phyloP scores from a whole-genome alignment of 306 rosid species.

The Acacia confusa region DNA sequence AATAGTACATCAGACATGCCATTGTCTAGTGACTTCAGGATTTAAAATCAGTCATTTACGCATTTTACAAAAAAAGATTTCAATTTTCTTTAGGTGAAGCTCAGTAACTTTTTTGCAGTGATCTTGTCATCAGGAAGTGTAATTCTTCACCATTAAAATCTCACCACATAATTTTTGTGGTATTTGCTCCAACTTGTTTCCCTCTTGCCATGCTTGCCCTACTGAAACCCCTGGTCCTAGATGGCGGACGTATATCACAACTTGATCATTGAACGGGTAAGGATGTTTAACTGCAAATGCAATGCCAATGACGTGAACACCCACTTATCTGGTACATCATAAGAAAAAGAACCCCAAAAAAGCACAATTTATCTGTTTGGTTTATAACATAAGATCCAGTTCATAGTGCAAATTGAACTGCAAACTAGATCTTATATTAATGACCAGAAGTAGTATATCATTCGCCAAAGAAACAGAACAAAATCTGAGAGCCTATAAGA shows the following conservation, averaged over 20 bases:
- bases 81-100: conserved; percentile 15
- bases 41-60: too few relatives aligned
- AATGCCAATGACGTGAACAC: conserved; percentile 13
- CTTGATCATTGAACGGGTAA: conserved; percentile 76
- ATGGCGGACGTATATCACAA: conserved; percentile 66
- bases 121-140: conserved; percentile 27
- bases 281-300: conserved; percentile 64
- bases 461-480: too few relatives aligned
- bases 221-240: conserved; percentile 75
- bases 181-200: conserved; percentile 66
- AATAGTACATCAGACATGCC: neutral
- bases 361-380: neutral
- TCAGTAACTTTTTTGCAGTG: conserved; percentile 17
- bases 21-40: too few relatives aligned
- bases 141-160: conserved; percentile 76
- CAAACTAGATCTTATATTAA: too few relatives aligned
- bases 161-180: conserved; percentile 75
- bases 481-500: neutral
- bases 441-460: too few relatives aligned
- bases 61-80: conserved; percentile 3
- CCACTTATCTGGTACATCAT: neutral
- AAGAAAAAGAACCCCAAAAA: conserved; percentile 5
- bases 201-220: conserved; percentile 97
- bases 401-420: too few relatives aligned
- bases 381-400: too few relatives aligned